Base-by-base conservation (phyloP, 2,329 filamentous ascomycete genomes). In the Trichothecium roseum region DNA sequence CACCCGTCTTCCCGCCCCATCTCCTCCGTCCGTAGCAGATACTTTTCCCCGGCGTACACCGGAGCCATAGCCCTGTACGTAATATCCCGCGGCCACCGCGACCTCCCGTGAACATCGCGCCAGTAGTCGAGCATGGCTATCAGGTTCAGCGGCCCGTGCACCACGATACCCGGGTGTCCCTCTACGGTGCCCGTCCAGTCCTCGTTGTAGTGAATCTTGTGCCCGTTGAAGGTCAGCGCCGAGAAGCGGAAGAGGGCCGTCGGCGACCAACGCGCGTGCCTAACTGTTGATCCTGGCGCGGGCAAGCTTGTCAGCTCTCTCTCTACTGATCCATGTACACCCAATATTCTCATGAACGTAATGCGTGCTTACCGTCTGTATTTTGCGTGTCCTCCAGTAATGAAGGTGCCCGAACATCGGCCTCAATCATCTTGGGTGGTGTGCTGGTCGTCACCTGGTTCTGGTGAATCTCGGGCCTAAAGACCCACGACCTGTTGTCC, bases 211-310 rank as follows among this genome's bases (percentile, higher is more conserved):
- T 94, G 87, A 37, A 94, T 93, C 44, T 76, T 78, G 55, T 94
- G 87, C 0, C 76, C 84, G 51, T 94, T 94, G 63, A 87, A 87
- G 0, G 84, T 93, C 28, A 94, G 62, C 0, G 84, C 84, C 1
- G 81, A 87, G 63, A 87, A 94, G 14, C 84, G 75, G 57, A 91
- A 93, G 1, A 94, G 68, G 2, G 60, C 63, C 0, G 62, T 59
- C 0, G 64, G 56, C 0, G 68, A 70, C 64, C 63, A 69, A 15
- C 47, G 46, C 4, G 67, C 36, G 12, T 52, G 49, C 8, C 64
- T 50, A 1, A 42, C 30, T 0, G 10, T 24, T 24, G 20, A 24
- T 24, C 20, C 20, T 24, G 10, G 6, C 6, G 20, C 6, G 20
- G 49, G 49, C 28, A 41, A 44, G 3, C 32, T 51, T 52, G 8